A percentile compares a stretch with the other conserved stretches of the same genome.
Evolutionary conservation across 768 basidiomycete species (phyloP).

Genomic region (Clitopilus passeckerianus): DNA sequence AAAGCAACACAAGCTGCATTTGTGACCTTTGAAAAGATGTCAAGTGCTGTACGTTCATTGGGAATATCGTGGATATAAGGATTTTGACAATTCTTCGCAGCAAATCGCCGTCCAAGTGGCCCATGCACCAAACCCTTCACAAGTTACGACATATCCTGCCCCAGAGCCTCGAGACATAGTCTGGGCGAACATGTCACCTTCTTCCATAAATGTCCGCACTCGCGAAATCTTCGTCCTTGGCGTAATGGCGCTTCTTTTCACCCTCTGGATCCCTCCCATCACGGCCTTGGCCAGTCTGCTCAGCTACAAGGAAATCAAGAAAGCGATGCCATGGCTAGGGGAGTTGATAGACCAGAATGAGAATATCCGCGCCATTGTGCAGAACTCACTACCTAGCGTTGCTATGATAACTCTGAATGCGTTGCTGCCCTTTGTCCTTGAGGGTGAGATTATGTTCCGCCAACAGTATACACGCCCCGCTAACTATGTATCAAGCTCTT

Average conservation of each 20-base stretch:
- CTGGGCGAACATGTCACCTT: constrained; percentile 84
- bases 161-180: constrained; percentile 96
- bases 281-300: constrained; percentile 81
- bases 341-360: constrained; percentile 78
- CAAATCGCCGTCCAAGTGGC: constrained; percentile 89
- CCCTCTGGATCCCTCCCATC: constrained; percentile 93
- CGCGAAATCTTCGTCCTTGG: constrained; percentile 70
- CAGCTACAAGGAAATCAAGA: constrained; percentile 92
- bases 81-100: constrained; percentile 20
- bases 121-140: constrained; percentile 63
- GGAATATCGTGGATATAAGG: not conserved
- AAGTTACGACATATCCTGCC: constrained; percentile 67
- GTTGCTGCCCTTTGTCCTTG: constrained; percentile 80
- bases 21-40: constrained; percentile 96
- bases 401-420: constrained; percentile 91
- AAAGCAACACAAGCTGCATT: constrained; percentile 84
- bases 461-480: constrained; percentile 1
- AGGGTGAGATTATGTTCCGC: constrained; percentile 44
- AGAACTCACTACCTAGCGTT: constrained; percentile 90
- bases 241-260: constrained; percentile 69
- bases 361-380: constrained; percentile 80
- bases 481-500: constrained; percentile 32
- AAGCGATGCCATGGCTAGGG: constrained; percentile 83
- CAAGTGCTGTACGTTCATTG: constrained; percentile 67
- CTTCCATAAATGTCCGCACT: constrained; percentile 48